A percentile compares a stretch with the other conserved stretches of the same genome.
phyloP scores from a whole-genome alignment of 2,329 filamentous ascomycete genomes.

The Claviceps lovelessii region DNA sequence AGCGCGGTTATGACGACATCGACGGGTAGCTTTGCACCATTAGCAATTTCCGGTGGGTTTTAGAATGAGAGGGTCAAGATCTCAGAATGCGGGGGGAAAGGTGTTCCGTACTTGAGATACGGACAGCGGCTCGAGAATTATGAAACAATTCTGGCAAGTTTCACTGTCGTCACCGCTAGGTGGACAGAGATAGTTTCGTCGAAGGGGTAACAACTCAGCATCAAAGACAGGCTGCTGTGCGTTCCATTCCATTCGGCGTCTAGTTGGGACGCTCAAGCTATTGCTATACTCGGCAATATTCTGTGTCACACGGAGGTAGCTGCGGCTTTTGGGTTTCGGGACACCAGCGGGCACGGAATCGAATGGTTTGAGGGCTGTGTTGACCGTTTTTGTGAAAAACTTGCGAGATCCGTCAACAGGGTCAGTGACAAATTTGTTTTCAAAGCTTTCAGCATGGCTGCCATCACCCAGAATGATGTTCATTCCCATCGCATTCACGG shows the following conservation, averaged over 20 bases:
- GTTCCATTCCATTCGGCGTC: constrained; percentile 37
- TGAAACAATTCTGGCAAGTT: constrained; percentile 36
- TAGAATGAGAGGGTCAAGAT: too few species aligned
- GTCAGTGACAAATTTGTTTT: constrained; percentile 41
- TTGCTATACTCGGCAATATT: constrained; percentile 75
- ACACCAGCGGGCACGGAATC: constrained; percentile 49
- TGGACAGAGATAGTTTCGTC: constrained; percentile 73
- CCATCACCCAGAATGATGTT: constrained; percentile 5
- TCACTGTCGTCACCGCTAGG: constrained; percentile 36
- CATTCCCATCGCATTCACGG: constrained; percentile 17
- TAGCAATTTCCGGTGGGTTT: not conserved
- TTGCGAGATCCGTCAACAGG: constrained; percentile 49
- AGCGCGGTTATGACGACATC: constrained; percentile 59
- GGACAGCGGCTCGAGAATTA: constrained; percentile 63
- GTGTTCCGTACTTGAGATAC: constrained; percentile 55
- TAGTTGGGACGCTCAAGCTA: constrained; percentile 53
- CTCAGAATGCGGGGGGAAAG: too few species aligned
- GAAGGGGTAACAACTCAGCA: constrained; percentile 57
- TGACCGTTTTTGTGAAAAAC: constrained; percentile 38
- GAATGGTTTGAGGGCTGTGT: constrained; percentile 43
- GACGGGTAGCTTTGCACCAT: constrained; percentile 42
- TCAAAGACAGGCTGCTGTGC: constrained; percentile 68
- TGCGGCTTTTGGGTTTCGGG: constrained; percentile 30
- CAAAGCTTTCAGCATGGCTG: constrained; percentile 18
- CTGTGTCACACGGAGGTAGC: constrained; percentile 25